Conservation (phyloP, 345 rosid genomes). For the Eucalyptus regnans region DNA sequence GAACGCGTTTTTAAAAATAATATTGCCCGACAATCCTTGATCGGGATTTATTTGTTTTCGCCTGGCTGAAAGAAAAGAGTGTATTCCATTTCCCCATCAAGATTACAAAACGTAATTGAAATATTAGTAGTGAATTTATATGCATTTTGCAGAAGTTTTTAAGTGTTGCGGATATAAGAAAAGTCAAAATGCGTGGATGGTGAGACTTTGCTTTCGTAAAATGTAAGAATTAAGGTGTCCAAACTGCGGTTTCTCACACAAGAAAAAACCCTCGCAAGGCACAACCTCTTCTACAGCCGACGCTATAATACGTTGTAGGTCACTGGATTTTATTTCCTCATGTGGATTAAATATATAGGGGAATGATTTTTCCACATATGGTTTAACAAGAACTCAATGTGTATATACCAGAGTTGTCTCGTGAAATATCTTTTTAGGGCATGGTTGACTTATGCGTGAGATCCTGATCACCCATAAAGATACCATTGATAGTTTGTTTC, state of each 20-base stretch:
- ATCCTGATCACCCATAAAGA: background rate
- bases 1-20: background rate
- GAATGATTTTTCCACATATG: background rate
- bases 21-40: background rate
- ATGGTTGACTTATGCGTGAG: background rate
- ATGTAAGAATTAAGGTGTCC: background rate
- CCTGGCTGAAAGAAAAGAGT: background rate
- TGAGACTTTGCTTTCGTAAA: background rate
- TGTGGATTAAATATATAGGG: background rate
- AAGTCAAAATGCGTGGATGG: background rate
- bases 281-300: background rate
- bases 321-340: background rate
- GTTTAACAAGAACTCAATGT: background rate
- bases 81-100: background rate
- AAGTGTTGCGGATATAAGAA: background rate
- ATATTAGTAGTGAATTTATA: background rate
- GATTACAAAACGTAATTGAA: background rate
- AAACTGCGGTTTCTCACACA: too few relatives aligned
- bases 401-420: background rate
- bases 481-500: background rate
- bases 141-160: background rate
- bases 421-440: background rate
- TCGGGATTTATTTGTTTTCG: background rate
- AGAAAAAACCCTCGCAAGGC: background rate
- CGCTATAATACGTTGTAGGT: background rate